Percentiles rank a stretch among this genome's conserved stretches.
Evolutionary conservation across 2,329 filamentous ascomycete species (phyloP).

Genomic region (Chaetomiaceae sp.): DNA sequence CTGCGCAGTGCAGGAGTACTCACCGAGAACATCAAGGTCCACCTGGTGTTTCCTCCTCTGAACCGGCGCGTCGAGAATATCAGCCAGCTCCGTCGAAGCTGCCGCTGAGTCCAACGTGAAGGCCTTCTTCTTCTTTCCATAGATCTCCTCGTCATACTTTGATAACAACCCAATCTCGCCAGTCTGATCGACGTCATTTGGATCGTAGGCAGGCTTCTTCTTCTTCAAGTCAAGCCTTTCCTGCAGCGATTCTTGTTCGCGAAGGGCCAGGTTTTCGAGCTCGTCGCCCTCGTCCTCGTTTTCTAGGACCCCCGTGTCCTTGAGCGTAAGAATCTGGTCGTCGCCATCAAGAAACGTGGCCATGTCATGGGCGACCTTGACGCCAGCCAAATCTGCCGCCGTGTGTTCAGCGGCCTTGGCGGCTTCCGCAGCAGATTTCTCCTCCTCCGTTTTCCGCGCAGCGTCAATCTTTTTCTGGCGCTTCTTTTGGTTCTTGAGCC

Average conservation of each 20-base stretch:
- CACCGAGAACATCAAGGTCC: constrained; percentile 67
- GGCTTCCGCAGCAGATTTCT: constrained; percentile 74
- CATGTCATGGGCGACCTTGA: constrained; percentile 87
- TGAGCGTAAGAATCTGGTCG: constrained; percentile 90
- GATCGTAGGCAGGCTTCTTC: constrained; percentile 84
- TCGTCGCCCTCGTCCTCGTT: constrained; percentile 87
- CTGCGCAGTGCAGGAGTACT: constrained; percentile 22
- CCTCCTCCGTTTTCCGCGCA: constrained; percentile 66
- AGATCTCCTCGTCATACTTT: constrained; percentile 94
- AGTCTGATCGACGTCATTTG: constrained; percentile 65
- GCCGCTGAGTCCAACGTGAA: constrained; percentile 84
- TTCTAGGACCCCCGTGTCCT: constrained; percentile 80
- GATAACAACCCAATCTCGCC: constrained; percentile 67
- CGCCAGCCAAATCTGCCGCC: constrained; percentile 77
- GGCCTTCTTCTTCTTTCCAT: constrained; percentile 70
- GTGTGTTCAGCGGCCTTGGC: constrained; percentile 67
- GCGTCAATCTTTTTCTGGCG: constrained; percentile 86
- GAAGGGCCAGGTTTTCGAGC: constrained; percentile 70
- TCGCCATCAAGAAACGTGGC: constrained; percentile 74
- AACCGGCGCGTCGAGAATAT: constrained; percentile 49
- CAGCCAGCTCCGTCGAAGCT: constrained; percentile 59
- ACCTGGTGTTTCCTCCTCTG: constrained; percentile 63
- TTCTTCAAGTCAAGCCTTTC: constrained; percentile 85
- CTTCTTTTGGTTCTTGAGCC: constrained; percentile 88
- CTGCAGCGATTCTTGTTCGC: constrained; percentile 66